Base-by-base conservation (phyloP, 75 land plant genomes). In the Sequoiadendron giganteum region DNA sequence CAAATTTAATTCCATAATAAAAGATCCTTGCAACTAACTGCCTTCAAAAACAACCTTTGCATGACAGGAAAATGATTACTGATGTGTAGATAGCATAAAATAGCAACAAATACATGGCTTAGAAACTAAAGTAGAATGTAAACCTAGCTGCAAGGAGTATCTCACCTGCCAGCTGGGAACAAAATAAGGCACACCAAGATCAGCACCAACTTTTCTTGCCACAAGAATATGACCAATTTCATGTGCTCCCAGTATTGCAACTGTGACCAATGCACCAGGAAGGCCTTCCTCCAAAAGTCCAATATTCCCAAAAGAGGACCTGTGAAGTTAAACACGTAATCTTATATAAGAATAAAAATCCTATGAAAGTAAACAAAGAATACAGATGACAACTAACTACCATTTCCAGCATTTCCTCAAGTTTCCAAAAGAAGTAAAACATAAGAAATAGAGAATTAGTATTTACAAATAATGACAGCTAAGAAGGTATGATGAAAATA, bases 121-220 rank as follows among this genome's bases (percentile, higher is more conserved):
- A 21, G n/a, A 21, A 81, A 43, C 48, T 81, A 81, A 49, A 70
- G 77, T n/a, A 86, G 49, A 15, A 72, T 86, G 87, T 42, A n/a
- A 48, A 28, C 21, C 10, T 14, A 86, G 28, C 61, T 42, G 86
- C 3, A 34, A 34, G 16, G 9, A 76, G 86, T 40, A 72, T 39
- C 88, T 89, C 79, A 96, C 99, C 99, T 97, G 99, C 97, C 94
- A 95, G 91, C 99, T 97, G 34, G 99, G 99, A 87, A 97, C 90
- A 88, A 97, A 93, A 75, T 91, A 97, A 15, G 99, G 99, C 6
- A 97, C 84, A 1, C 95, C 97, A 61, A 97, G 91, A 86, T 95
- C 92, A 77, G 94, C 91, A 61, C 96, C 97, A 85, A 76, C n/a
- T 36, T 77, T 86, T 83, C 89, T 93, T 58, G 99, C 96, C 89